phyloP scores from a whole-genome alignment of 805 yeast species.

The Nakazawaea laoshanensis region DNA sequence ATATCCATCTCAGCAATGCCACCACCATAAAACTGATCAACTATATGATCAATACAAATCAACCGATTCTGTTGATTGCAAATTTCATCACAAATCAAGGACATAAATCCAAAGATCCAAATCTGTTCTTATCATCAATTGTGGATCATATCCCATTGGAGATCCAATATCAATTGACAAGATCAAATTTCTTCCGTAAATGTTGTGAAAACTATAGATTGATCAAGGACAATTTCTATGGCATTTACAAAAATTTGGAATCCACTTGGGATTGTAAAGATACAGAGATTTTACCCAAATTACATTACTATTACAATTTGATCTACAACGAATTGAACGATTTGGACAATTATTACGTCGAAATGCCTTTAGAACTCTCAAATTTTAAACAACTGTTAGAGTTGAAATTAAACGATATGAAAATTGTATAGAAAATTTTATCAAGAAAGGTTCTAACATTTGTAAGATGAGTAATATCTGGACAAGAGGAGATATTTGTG shows the following conservation, averaged over 20 bases:
- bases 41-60: conserved; percentile 14
- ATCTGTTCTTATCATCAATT: conserved; percentile 22
- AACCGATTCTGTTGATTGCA: conserved; percentile 12
- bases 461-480: conserved; percentile 25
- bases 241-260: conserved; percentile 21
- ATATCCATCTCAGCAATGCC: conserved; percentile 16
- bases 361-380: conserved; percentile 20
- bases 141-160: conserved; percentile 19
- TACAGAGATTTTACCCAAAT: conserved; percentile 14
- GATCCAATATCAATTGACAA: conserved; percentile 12
- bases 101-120: conserved; percentile 18
- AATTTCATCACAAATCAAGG: conserved; percentile 24
- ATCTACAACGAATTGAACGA: conserved; percentile 25
- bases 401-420: conserved; percentile 3
- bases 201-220: conserved; percentile 25
- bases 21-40: conserved; percentile 17
- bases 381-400: conserved; percentile 16
- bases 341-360: conserved; percentile 24
- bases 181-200: conserved; percentile 19
- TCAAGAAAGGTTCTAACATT: not conserved
- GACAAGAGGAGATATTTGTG: conserved; percentile 78
- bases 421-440: not conserved
- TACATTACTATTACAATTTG: conserved; percentile 21
- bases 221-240: conserved; percentile 25
- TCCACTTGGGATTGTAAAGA: conserved; percentile 8